Percentiles rank a stretch among this genome's conserved stretches.
These are phyloP conservation scores for Cyberlindnera japonica DNA, from an alignment of 805 yeast species.

Conservation along the genomic window DNA sequence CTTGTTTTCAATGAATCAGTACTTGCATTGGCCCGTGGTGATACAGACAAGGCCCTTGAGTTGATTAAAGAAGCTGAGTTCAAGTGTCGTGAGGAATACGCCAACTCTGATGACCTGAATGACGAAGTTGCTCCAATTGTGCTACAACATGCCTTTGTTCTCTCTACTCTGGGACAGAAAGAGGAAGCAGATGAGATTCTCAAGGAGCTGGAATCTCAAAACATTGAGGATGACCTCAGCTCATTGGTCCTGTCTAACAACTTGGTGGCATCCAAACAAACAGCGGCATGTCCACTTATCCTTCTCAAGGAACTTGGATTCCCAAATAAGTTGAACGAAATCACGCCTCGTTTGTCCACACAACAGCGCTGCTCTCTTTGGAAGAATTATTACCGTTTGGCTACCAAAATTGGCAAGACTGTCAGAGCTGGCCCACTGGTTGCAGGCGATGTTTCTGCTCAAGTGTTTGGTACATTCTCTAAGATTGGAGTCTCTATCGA, in stretches of 20 bases:
- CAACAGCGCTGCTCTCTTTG: conserved; percentile 19
- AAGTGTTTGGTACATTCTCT: conserved; percentile 12
- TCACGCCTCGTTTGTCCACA: conserved; percentile 23
- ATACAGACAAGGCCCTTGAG: conserved; percentile 38
- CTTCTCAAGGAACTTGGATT: conserved; percentile 33
- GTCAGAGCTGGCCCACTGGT: conserved; percentile 7
- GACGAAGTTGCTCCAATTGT: conserved; percentile 58
- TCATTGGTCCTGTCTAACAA: conserved; percentile 32
- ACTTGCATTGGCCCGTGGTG: conserved; percentile 43
- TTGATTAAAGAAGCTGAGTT: conserved; percentile 43
- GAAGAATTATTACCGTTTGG: conserved; percentile 23
- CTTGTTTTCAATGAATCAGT: conserved; percentile 61
- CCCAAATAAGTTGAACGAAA: conserved; percentile 21
- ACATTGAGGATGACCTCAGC: conserved; percentile 27
- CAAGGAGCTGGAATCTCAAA: conserved; percentile 25
- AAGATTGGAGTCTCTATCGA: conserved; percentile 19
- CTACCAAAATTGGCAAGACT: conserved; percentile 18
- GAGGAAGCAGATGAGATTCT: conserved; percentile 38
- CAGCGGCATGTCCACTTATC: conserved; percentile 19
- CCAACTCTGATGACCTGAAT: conserved; percentile 35
- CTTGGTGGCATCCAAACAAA: conserved; percentile 18
- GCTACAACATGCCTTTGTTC: conserved; percentile 55
- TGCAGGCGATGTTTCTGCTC: conserved; percentile 18
- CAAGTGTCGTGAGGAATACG: conserved; percentile 37
- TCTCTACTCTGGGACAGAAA: conserved; percentile 38